phyloP scores from a whole-genome alignment of 2,329 filamentous ascomycete genomes.

The Claviceps sp. region DNA sequence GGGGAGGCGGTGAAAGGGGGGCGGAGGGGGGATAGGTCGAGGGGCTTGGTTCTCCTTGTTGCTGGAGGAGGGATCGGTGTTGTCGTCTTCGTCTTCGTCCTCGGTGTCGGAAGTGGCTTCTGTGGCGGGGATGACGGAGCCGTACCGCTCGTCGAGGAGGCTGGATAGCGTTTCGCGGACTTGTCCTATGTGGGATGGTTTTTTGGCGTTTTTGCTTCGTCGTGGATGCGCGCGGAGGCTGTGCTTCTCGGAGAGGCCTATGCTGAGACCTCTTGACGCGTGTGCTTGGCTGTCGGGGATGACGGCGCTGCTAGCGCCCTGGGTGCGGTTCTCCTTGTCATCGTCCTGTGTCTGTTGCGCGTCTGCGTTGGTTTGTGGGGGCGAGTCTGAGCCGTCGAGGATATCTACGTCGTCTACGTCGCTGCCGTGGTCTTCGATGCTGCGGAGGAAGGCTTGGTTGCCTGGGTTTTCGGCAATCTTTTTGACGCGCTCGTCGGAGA shows the following conservation, averaged over 20 bases:
- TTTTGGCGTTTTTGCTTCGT: conserved; percentile 47
- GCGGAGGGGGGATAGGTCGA: conserved; percentile 24
- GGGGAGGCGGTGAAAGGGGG: neutral
- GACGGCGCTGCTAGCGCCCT: conserved; percentile 19
- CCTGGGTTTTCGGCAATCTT: conserved; percentile 84
- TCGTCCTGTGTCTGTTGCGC: conserved; percentile 15
- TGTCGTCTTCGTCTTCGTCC: conserved; percentile 7
- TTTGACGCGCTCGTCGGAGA: conserved; percentile 78
- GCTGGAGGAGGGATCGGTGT: conserved; percentile 6
- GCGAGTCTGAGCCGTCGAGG: conserved; percentile 33
- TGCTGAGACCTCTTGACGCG: conserved; percentile 21
- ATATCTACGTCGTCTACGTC: conserved; percentile 64
- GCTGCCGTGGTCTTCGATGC: conserved; percentile 69
- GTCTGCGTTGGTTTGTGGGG: conserved; percentile 19
- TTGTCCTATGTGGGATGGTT: conserved; percentile 63
- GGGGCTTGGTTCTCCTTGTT: conserved; percentile 38
- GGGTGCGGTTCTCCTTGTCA: conserved; percentile 8
- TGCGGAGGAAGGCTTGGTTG: conserved; percentile 77
- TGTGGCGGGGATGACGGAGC: conserved; percentile 35
- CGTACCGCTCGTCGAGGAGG: conserved; percentile 49
- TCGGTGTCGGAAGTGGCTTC: conserved; percentile 25
- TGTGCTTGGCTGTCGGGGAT: conserved; percentile 40
- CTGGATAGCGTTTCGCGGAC: conserved; percentile 74
- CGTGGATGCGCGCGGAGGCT: conserved; percentile 41
- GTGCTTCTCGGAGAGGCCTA: conserved; percentile 28